Conservation (phyloP, 768 basidiomycete species). For the Podaxis pistillaris region DNA sequence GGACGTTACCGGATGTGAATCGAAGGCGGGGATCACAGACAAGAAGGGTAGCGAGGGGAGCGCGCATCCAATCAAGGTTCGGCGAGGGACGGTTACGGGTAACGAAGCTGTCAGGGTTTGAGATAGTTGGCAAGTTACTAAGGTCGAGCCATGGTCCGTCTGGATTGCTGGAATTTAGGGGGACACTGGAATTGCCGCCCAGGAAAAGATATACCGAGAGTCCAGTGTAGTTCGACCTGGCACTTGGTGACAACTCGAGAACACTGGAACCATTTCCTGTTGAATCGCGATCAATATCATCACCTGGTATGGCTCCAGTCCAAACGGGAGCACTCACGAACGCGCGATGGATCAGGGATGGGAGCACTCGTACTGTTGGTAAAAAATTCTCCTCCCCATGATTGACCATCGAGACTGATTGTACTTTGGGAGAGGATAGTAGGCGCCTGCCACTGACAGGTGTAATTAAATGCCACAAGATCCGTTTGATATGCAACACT, state of each 20-base stretch:
- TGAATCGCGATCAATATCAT: not conserved
- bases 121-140: not conserved
- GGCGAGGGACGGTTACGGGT: not conserved
- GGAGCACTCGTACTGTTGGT: not conserved
- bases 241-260: not conserved
- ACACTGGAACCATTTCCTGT: not conserved
- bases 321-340: not conserved
- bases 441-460: conserved; percentile 8
- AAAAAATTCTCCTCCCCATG: not conserved
- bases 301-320: not conserved
- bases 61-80: not conserved
- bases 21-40: conserved; percentile 1
- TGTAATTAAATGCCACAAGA: not conserved
- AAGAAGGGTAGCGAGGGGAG: conserved; percentile 6
- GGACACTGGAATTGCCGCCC: not conserved
- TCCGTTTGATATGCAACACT: not conserved
- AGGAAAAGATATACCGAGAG: not conserved
- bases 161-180: not conserved
- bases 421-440: not conserved
- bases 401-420: not conserved
- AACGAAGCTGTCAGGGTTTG: not conserved
- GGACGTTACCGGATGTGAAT: not conserved
- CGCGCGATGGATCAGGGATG: not conserved
- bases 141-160: not conserved
- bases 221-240: not conserved